phyloP scores from a whole-genome alignment of 768 basidiomycete genomes.

The Hericium erinaceus region DNA sequence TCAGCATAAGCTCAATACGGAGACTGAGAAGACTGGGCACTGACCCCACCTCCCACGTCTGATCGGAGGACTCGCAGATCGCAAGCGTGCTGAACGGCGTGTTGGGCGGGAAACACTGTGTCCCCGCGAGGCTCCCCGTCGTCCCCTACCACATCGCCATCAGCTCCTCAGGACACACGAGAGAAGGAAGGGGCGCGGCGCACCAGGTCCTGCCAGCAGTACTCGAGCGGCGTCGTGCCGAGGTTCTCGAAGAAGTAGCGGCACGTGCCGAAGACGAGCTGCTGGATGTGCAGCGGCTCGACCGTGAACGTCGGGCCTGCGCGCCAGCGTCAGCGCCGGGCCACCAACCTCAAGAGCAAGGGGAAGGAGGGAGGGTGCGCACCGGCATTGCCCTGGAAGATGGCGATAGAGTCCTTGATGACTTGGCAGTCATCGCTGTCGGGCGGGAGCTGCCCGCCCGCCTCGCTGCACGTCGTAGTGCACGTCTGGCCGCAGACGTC shows the following conservation, averaged over 20 bases:
- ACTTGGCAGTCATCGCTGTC: constrained; percentile 10
- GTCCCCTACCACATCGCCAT: neutral
- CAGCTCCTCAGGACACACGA: neutral
- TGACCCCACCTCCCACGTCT: constrained; percentile 13
- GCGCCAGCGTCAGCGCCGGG: too few relatives aligned
- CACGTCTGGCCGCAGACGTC: constrained; percentile 14
- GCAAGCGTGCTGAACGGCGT: constrained; percentile 7
- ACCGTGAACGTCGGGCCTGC: constrained; percentile 7
- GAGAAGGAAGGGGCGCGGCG: neutral
- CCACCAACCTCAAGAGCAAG: too few relatives aligned
- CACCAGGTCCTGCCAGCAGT: constrained; percentile 16
- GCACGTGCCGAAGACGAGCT: constrained; percentile 18
- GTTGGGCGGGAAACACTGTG: constrained; percentile 14
- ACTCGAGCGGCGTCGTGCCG: constrained; percentile 11
- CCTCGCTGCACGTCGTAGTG: constrained; percentile 9
- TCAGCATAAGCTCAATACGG: neutral
- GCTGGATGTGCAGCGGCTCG: constrained; percentile 9
- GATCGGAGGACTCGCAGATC: neutral
- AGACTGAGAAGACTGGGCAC: neutral
- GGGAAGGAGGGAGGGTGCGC: too few relatives aligned
- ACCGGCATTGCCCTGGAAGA: constrained; percentile 8
- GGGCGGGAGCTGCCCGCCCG: constrained; percentile 11
- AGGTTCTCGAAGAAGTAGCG: constrained; percentile 18
- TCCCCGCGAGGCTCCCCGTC: neutral
- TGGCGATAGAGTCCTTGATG: constrained; percentile 13